Evolutionary conservation across 257 asterid species (phyloP).

Genomic region (Buddleja alternifolia): DNA sequence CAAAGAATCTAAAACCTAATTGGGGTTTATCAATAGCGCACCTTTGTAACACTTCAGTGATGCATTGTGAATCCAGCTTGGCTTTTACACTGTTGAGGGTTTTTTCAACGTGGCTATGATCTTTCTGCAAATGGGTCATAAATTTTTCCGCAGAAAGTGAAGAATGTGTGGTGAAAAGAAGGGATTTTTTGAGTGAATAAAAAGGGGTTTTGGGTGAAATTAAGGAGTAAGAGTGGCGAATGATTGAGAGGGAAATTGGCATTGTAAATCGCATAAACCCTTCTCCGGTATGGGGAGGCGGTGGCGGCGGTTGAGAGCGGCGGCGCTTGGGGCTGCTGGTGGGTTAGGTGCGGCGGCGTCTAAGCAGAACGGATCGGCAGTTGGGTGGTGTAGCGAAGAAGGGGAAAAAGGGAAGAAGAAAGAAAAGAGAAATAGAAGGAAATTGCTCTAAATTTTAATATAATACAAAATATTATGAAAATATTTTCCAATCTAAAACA

Average conservation of each 20-base stretch:
- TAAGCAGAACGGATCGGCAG: too few species aligned
- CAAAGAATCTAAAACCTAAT: conserved; percentile 75
- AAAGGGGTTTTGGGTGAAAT: conserved; percentile 30
- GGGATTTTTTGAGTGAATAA: conserved; percentile 22
- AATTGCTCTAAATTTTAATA: too few species aligned
- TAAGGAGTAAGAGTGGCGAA: conserved; percentile 32
- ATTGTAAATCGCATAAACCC: conserved; percentile 29
- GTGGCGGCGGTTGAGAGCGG: too few species aligned
- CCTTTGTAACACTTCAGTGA: conserved; percentile 58
- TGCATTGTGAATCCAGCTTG: conserved; percentile 55
- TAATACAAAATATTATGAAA: too few species aligned
- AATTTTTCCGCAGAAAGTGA: conserved; percentile 54
- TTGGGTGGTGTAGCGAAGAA: too few species aligned
- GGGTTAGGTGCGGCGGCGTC: too few species aligned
- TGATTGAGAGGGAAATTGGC: conserved; percentile 35
- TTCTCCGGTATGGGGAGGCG: too few species aligned
- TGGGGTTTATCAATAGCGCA: conserved; percentile 60
- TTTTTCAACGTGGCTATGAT: conserved; percentile 51
- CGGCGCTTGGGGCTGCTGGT: too few species aligned
- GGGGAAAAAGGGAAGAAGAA: too few species aligned
- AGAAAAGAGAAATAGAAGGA: too few species aligned
- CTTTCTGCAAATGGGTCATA: conserved; percentile 50
- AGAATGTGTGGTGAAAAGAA: conserved; percentile 43
- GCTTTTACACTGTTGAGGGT: conserved; percentile 48
- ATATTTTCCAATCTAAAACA: too few species aligned